Percentiles rank a stretch among this genome's conserved stretches.
These are phyloP conservation scores for Silybum marianum DNA, from an alignment of 129 eudicot genomes.

Conservation along the genomic window DNA sequence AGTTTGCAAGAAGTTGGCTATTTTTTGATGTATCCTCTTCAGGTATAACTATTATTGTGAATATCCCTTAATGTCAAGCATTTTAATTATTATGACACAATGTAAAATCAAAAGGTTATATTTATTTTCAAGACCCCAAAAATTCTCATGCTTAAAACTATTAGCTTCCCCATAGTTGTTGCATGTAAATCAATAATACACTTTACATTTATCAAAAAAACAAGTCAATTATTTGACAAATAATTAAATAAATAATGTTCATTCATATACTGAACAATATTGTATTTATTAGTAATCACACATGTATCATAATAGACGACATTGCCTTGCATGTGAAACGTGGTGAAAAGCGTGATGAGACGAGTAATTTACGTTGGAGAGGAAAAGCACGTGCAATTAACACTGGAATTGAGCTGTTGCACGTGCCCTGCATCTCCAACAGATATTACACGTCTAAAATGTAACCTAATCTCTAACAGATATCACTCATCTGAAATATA, in stretches of 20 bases:
- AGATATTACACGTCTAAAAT: conserved; percentile 2
- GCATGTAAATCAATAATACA: background rate
- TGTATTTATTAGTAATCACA: background rate
- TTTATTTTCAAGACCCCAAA: background rate
- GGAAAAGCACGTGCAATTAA: conserved; percentile 22
- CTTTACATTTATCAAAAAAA: background rate
- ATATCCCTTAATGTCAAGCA: background rate
- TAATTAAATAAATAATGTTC: background rate
- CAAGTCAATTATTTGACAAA: background rate
- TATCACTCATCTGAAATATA: background rate
- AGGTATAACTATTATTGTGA: background rate
- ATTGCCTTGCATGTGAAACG: background rate
- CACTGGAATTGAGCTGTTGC: background rate
- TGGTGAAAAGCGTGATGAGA: background rate
- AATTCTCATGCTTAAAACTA: background rate
- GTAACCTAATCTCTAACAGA: too few relatives aligned
- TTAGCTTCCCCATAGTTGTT: background rate
- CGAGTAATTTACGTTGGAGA: conserved; percentile 16
- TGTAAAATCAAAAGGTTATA: background rate
- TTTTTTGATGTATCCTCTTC: background rate
- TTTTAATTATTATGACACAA: too few relatives aligned
- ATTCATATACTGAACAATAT: background rate
- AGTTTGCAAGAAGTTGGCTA: background rate
- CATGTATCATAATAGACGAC: background rate
- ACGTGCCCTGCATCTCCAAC: conserved; percentile 34